phyloP scores from a whole-genome alignment of 805 yeast species.

The Peterozyma toletana region DNA sequence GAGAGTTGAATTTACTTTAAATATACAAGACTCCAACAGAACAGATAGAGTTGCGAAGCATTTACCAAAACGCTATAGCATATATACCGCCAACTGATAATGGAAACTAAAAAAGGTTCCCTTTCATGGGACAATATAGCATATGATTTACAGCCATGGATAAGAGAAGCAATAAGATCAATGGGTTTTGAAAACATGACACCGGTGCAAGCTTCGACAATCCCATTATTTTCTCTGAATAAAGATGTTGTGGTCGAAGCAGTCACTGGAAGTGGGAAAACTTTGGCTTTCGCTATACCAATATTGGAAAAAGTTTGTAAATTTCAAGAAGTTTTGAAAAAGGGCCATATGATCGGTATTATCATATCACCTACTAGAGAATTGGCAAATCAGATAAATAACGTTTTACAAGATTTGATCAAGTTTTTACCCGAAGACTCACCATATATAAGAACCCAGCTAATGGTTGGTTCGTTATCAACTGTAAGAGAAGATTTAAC shows the following conservation, averaged over 20 bases:
- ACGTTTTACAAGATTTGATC: constrained; percentile 56
- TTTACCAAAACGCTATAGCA: neutral
- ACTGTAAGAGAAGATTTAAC: constrained; percentile 68
- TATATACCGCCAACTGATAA: neutral
- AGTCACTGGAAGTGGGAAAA: constrained; percentile 97
- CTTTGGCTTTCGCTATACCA: constrained; percentile 85
- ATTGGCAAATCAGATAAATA: constrained; percentile 60
- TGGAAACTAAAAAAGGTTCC: constrained; percentile 20
- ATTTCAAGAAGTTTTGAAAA: constrained; percentile 28
- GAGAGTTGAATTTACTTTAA: neutral
- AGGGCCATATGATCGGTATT: constrained; percentile 66
- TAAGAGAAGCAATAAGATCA: constrained; percentile 60
- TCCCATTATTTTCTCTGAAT: constrained; percentile 75
- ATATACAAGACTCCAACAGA: neutral
- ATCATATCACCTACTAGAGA: constrained; percentile 68
- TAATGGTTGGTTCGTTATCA: constrained; percentile 56
- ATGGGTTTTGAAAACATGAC: constrained; percentile 81
- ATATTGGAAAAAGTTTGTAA: constrained; percentile 57
- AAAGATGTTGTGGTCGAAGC: constrained; percentile 97
- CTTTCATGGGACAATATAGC: constrained; percentile 55
- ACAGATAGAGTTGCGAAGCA: neutral
- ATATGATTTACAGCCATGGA: constrained; percentile 59
- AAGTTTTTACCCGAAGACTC: constrained; percentile 45
- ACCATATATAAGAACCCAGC: constrained; percentile 42
- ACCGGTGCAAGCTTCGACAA: constrained; percentile 93